Percentiles rank a stretch among this genome's conserved stretches.
Conservation (phyloP, 108 stramenopile genomes). For the Heterococcus sp. region DNA sequence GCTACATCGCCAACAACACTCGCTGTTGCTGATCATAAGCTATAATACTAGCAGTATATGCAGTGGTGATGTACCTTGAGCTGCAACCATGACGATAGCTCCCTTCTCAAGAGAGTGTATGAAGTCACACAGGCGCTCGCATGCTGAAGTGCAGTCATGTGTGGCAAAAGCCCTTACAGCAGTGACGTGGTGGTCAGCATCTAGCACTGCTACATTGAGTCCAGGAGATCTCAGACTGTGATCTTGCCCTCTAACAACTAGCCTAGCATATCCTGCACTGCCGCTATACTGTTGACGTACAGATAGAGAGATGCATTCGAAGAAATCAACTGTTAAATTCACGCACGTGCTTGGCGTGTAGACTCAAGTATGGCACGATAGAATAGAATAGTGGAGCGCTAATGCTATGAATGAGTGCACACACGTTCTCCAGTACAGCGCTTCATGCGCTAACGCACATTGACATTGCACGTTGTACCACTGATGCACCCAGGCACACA, state of each 20-base stretch:
- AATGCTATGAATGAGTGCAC: no score
- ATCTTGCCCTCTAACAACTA: slow-evolving; percentile 34
- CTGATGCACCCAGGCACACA: background rate
- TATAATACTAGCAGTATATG: background rate
- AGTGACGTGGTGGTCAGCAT: background rate
- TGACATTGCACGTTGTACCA: no score
- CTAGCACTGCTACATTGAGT: slow-evolving; percentile 25
- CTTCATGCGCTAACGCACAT: no score
- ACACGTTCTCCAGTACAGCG: no score
- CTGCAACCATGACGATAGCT: slow-evolving; percentile 26
- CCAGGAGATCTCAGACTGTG: slow-evolving; percentile 13
- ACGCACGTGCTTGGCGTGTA: no score
- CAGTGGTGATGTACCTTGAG: background rate
- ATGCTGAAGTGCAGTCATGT: slow-evolving; percentile 10
- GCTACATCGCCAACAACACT: background rate
- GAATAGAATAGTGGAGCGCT: no score
- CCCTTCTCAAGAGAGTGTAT: slow-evolving; percentile 6
- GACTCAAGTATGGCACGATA: no score
- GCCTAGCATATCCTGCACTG: background rate
- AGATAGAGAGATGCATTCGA: background rate
- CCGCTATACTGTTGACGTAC: background rate
- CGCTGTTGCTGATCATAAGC: background rate
- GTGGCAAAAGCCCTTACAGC: slow-evolving; percentile 9
- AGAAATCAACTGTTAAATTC: no score
- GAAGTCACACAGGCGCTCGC: slow-evolving; percentile 10